Evolutionary conservation across 139 green algal genomes (phyloP).

Genomic region (Coelastrella sp.): DNA sequence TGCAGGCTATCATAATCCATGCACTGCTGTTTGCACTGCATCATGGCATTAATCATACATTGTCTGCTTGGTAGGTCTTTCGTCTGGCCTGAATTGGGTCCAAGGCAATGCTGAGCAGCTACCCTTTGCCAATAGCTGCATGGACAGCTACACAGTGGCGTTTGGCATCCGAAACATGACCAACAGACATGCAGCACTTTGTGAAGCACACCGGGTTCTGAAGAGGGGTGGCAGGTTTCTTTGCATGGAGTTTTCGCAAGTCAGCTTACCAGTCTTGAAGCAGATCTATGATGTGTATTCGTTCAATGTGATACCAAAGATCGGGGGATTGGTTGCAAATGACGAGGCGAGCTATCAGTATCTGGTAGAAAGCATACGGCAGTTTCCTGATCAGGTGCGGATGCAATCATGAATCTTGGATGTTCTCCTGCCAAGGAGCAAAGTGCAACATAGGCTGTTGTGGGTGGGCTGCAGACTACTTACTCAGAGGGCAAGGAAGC

Average conservation of each 20-base stretch:
- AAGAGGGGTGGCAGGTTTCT: constrained; percentile 70
- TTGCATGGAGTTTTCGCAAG: constrained; percentile 95
- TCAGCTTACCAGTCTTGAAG: constrained; percentile 67
- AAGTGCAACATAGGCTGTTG: background rate
- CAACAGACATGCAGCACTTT: constrained; percentile 79
- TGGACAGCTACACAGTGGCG: constrained; percentile 97
- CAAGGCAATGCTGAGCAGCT: constrained; percentile 92
- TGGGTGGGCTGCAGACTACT: too few species aligned
- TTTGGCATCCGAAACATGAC: constrained; percentile 99
- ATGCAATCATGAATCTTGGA: too few species aligned
- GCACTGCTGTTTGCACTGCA: too few species aligned
- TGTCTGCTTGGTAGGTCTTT: constrained; percentile 14
- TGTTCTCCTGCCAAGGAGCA: too few species aligned
- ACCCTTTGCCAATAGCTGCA: constrained; percentile 74
- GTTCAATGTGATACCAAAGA: constrained; percentile 93
- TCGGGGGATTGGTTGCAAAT: constrained; percentile 88
- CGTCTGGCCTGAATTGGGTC: constrained; percentile 77
- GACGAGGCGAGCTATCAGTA: constrained; percentile 96
- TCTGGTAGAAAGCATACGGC: constrained; percentile 97
- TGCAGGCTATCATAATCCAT: too few species aligned
- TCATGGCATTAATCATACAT: too few species aligned
- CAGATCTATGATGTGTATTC: constrained; percentile 96
- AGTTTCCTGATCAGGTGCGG: constrained; percentile 89
- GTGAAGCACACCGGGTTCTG: constrained; percentile 76
- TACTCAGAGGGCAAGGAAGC: background rate